Percentiles rank a stretch among this genome's conserved stretches.
Evolutionary conservation across 2,329 filamentous ascomycete genomes (phyloP).

Genomic region (Penicillium corylophilum): DNA sequence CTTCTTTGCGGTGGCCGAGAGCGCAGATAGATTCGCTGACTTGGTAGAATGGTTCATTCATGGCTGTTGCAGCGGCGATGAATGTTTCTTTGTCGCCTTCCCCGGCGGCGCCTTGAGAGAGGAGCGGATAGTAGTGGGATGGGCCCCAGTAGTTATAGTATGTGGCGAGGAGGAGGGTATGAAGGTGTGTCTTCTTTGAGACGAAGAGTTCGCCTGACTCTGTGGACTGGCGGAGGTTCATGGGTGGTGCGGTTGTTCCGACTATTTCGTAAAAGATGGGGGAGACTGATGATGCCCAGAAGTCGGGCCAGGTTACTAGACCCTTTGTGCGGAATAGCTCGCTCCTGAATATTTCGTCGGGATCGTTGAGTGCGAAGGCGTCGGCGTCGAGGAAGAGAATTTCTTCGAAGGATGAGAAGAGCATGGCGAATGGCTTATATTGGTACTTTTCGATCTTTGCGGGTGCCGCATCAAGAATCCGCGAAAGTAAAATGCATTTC

Average conservation of each 20-base stretch:
- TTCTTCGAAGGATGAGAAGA: conserved; percentile 52
- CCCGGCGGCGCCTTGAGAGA: conserved; percentile 42
- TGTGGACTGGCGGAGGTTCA: conserved; percentile 37
- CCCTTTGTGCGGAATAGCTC: conserved; percentile 44
- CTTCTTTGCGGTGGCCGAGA: conserved; percentile 29
- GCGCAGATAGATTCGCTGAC: conserved; percentile 42
- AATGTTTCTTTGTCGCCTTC: conserved; percentile 56
- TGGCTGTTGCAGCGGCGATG: conserved; percentile 43
- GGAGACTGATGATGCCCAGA: conserved; percentile 47
- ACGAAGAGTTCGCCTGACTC: conserved; percentile 53
- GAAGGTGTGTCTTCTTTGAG: conserved; percentile 49
- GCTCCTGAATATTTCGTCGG: conserved; percentile 42
- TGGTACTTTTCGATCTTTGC: conserved; percentile 46
- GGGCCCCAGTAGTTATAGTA: conserved; percentile 60
- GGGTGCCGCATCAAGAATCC: conserved; percentile 37
- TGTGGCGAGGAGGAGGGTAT: conserved; percentile 50
- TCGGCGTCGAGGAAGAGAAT: conserved; percentile 53
- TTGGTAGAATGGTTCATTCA: conserved; percentile 43
- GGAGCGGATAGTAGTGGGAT: conserved; percentile 48
- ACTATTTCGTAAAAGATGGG: conserved; percentile 49
- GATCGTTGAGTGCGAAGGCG: conserved; percentile 45
- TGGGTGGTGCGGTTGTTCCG: conserved; percentile 30
- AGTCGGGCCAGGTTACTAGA: conserved; percentile 33
- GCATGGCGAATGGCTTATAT: conserved; percentile 50
- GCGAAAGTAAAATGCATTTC: conserved; percentile 45